These are phyloP conservation scores for Ophiostoma himal-ulmi DNA, from an alignment of 2,329 filamentous ascomycete genomes.

Conservation along the genomic window DNA sequence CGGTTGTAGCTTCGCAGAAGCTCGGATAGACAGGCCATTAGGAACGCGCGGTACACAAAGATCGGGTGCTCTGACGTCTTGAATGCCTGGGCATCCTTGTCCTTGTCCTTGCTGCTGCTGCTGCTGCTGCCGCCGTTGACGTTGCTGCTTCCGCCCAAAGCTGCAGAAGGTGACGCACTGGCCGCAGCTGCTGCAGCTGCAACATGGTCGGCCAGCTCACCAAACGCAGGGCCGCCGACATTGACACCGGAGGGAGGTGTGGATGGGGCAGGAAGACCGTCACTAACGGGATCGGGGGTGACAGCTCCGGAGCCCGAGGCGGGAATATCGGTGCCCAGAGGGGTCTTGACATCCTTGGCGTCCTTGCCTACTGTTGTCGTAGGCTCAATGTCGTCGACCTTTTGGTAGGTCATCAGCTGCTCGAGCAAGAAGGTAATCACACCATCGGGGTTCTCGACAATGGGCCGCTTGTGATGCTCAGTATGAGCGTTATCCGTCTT, in stretches of 20 bases:
- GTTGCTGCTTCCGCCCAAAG: neutral
- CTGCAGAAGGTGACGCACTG: neutral
- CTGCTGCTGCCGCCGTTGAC: neutral
- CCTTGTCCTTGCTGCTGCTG: slow-evolving; percentile 24
- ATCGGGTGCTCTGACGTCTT: slow-evolving; percentile 91
- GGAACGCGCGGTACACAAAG: slow-evolving; percentile 92
- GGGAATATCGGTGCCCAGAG: slow-evolving; percentile 22
- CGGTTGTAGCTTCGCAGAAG: slow-evolving; percentile 87
- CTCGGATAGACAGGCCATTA: slow-evolving; percentile 87
- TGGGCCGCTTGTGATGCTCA: slow-evolving; percentile 68
- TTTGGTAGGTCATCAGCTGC: slow-evolving; percentile 84
- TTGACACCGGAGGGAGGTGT: slow-evolving; percentile 1
- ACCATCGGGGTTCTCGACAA: slow-evolving; percentile 88
- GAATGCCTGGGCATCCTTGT: slow-evolving; percentile 67
- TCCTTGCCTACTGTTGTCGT: slow-evolving; percentile 24
- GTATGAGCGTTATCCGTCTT: slow-evolving; percentile 23
- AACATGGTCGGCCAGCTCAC: slow-evolving; percentile 1
- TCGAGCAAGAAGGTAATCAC: slow-evolving; percentile 92
- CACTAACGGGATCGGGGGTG: neutral
- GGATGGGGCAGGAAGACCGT: neutral
- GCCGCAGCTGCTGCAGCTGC: neutral
- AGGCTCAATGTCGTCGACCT: slow-evolving; percentile 79
- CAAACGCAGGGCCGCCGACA: neutral
- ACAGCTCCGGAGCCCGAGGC: neutral
- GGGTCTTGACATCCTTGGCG: neutral